Base-by-base conservation (phyloP, 1,139 yeast genomes). In the Wickerhamomyces sp. region DNA sequence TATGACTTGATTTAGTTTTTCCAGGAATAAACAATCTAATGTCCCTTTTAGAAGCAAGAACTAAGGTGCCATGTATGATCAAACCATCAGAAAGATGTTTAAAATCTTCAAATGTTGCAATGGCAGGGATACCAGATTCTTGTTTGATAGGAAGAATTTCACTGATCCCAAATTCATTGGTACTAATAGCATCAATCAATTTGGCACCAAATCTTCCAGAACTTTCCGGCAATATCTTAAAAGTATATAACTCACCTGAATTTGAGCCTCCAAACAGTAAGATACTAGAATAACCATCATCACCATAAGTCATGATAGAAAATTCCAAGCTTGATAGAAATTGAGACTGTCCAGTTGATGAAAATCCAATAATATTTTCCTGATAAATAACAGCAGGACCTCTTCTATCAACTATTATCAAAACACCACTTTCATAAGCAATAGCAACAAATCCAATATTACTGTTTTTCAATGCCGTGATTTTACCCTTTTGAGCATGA, bases 381-480 rank as follows among this genome's bases (percentile, higher is more conserved):
- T 79, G 75, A 56, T 72, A 78, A 31, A 91, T 85, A 3, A 88
- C 71, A 0, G 90, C 89, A 1, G 96, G 96, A 0, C 95, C 95
- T 49, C 97, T 73, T 47, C 89, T 73, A 65, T 93, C 98, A 51
- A 94, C 69, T 0, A 93, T 83, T 4, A 84, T 66, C 32, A 93
- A 56, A 37, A 81, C 74, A 27, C 99, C 99, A 13, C 84, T 78
- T 41, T 76, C 76, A 62, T 87, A 90, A 0, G 87, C 96, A 42
- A 88, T 70, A 0, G 90, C 95, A 6, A 86, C 88, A 68, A 93
- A 90, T 0, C 97, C 97, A 42, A 89, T 72, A 52, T 85, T 78
- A 52, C 91, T 82, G 63, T 86, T 76, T 45, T 75, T 74, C 42
- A 91, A 56, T 2, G 87, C 77, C 0, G 91, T 72, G 5, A 86